Percentiles rank a stretch among this genome's conserved stretches.
These are phyloP conservation scores for Verticillium alfalfae DNA, from an alignment of 2,329 filamentous ascomycete genomes.

Conservation along the genomic window DNA sequence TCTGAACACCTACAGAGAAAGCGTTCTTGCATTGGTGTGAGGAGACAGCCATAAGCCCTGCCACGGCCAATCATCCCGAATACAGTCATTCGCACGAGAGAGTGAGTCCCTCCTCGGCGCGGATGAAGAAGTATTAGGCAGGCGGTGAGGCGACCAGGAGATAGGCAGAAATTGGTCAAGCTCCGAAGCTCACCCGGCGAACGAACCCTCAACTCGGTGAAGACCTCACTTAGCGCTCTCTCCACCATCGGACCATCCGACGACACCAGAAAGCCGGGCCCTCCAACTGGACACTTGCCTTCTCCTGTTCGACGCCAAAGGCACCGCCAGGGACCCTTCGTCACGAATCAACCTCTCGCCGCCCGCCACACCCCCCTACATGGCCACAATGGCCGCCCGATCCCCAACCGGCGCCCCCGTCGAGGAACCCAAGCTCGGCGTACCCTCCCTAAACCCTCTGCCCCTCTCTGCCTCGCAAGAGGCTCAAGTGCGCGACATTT, in stretches of 20 bases:
- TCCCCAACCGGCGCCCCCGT: slow-evolving; percentile 18
- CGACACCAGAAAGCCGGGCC: neutral
- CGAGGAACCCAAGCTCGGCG: slow-evolving; percentile 22
- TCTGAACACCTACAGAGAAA: too few relatives aligned
- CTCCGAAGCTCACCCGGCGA: neutral
- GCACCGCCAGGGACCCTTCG: neutral
- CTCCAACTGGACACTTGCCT: neutral
- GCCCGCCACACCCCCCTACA: slow-evolving; percentile 9
- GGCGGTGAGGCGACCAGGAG: neutral
- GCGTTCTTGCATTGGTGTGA: too few relatives aligned
- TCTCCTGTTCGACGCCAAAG: neutral
- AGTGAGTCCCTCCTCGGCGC: neutral
- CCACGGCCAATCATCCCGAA: neutral
- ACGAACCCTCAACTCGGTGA: neutral
- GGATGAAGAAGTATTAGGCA: neutral
- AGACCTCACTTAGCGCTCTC: slow-evolving; percentile 1
- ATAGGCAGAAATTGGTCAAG: neutral
- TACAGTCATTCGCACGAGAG: neutral
- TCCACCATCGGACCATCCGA: slow-evolving; percentile 2
- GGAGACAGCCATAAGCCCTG: neutral
- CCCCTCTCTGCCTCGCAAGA: slow-evolving; percentile 80
- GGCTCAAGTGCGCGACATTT: slow-evolving; percentile 74
- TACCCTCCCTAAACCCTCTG: slow-evolving; percentile 70
- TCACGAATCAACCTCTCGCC: neutral
- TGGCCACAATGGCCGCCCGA: slow-evolving; percentile 35